phyloP scores from a whole-genome alignment of 2,329 filamentous ascomycete genomes.

The Pseudocercospora fijiensis region DNA sequence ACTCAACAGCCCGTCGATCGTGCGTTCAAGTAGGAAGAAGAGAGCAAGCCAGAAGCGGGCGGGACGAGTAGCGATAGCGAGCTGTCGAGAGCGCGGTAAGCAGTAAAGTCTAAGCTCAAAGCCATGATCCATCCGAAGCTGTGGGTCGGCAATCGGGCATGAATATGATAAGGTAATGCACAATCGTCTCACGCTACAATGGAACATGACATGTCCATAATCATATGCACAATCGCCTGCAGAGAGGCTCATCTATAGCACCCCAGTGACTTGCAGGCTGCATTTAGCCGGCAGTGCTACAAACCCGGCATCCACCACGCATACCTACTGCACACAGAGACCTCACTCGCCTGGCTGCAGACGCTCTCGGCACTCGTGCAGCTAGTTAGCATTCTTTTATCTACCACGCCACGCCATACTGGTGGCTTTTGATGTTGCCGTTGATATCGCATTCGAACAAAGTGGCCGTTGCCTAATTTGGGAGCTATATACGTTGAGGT shows the following conservation, averaged over 20 bases:
- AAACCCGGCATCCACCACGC: background rate
- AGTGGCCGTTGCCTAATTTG: background rate
- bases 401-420: too few relatives aligned
- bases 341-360: background rate
- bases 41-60: background rate
- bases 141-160: background rate
- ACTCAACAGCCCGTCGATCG: background rate
- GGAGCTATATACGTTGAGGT: background rate
- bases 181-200: background rate
- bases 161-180: background rate
- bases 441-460: background rate
- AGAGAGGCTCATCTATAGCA: background rate
- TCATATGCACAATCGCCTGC: too few relatives aligned
- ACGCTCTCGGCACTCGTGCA: background rate
- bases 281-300: background rate
- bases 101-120: too few relatives aligned
- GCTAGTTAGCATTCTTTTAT: background rate
- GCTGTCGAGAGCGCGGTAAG: too few relatives aligned
- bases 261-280: background rate
- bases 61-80: too few relatives aligned
- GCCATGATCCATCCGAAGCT: too few relatives aligned
- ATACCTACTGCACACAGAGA: background rate
- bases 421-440: background rate
- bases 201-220: background rate
- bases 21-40: background rate